Conservation (phyloP, 345 rosid species). For the Triadica sebifera region DNA sequence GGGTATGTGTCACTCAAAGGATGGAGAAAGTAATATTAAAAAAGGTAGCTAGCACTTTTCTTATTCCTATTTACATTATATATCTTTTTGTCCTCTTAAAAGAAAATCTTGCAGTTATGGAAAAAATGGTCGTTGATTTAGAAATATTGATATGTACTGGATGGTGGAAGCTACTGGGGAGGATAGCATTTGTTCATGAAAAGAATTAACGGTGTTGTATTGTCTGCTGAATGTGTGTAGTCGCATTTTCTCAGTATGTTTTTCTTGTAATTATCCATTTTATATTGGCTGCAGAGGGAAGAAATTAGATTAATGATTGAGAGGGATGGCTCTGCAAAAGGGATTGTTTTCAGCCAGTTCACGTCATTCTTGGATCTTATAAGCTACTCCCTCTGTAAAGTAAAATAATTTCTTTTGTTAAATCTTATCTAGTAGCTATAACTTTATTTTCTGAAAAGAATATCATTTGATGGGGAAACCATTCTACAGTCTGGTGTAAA, state of each 20-base stretch:
- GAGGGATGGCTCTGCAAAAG: slow-evolving; percentile 97
- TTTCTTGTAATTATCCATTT: neutral
- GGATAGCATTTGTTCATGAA: neutral
- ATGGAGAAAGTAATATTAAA: no score
- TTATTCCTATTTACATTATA: neutral
- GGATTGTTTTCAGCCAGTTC: slow-evolving; percentile 97
- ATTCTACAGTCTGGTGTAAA: slow-evolving; percentile 66
- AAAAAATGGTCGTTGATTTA: neutral
- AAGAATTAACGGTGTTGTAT: neutral
- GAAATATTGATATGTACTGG: neutral
- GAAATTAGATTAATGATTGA: slow-evolving; percentile 92
- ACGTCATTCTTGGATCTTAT: slow-evolving; percentile 92
- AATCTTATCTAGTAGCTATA: slow-evolving; percentile 1
- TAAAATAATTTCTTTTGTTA: slow-evolving; percentile 20
- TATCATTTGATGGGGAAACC: neutral
- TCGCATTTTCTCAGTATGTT: no score
- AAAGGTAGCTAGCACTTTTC: no score
- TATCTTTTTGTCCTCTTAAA: neutral
- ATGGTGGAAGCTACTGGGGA: neutral
- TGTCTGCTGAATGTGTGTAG: neutral
- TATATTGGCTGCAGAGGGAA: slow-evolving; percentile 63
- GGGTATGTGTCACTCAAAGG: no score
- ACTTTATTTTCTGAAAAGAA: slow-evolving; percentile 7
- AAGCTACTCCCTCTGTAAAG: slow-evolving; percentile 79
- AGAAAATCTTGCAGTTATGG: neutral